Evolutionary conservation across 495 filamentous ascomycete genomes (phyloP).

Genomic region (Chaetomium tenue): DNA sequence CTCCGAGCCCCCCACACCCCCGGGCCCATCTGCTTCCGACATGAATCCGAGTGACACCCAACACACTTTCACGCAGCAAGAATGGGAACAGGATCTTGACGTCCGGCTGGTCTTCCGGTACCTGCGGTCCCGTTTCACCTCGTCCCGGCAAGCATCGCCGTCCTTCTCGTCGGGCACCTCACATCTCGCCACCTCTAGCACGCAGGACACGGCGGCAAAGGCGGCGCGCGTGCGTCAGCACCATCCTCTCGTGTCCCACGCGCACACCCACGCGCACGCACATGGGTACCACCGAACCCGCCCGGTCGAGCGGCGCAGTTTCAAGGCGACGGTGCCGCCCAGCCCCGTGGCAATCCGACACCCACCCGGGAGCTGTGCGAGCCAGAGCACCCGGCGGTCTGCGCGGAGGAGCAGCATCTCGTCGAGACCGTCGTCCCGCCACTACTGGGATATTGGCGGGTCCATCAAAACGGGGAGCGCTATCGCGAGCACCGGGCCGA

Average conservation of each 20-base stretch:
- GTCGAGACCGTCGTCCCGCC: constrained; percentile 57
- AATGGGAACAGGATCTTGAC: constrained; percentile 87
- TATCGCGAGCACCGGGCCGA: constrained; percentile 60
- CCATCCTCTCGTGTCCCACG: constrained; percentile 70
- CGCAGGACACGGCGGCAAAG: constrained; percentile 68
- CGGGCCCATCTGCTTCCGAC: constrained; percentile 16
- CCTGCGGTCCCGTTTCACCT: constrained; percentile 68
- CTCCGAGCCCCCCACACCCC: constrained; percentile 19
- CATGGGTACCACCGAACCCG: constrained; percentile 43
- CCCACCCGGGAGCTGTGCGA: constrained; percentile 67
- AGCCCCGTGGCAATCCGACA: constrained; percentile 53
- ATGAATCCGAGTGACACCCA: constrained; percentile 15
- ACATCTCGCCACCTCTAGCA: constrained; percentile 49
- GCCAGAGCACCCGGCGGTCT: constrained; percentile 70
- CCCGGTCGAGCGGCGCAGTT: constrained; percentile 51
- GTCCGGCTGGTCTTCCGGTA: constrained; percentile 86
- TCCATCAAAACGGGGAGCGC: constrained; percentile 72
- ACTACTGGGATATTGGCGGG: constrained; percentile 83
- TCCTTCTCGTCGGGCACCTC: constrained; percentile 42
- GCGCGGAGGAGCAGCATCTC: constrained; percentile 59
- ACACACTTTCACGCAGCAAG: constrained; percentile 56
- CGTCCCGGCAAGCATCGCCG: constrained; percentile 37
- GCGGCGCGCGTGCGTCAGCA: constrained; percentile 80
- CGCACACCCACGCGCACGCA: constrained; percentile 28
- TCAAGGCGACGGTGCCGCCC: constrained; percentile 50